phyloP scores from a whole-genome alignment of 495 filamentous ascomycete species.

The Sordaria brevicollis region DNA sequence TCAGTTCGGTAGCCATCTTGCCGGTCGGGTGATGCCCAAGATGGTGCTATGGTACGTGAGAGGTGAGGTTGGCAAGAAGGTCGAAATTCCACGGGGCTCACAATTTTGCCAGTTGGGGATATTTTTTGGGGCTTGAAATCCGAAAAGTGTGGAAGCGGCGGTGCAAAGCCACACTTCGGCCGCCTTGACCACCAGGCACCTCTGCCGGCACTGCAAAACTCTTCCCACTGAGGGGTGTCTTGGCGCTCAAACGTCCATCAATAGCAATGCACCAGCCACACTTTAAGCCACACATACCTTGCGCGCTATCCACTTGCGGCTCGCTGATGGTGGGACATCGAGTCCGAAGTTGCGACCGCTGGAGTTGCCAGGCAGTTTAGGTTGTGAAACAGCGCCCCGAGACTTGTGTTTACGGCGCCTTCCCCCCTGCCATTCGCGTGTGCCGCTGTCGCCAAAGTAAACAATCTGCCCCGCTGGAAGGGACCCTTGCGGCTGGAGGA shows the following conservation, averaged over 20 bases:
- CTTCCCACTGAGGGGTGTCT: background rate
- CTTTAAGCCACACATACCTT: background rate
- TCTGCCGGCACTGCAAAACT: background rate
- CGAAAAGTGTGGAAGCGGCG: conserved; percentile 23
- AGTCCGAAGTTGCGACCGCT: background rate
- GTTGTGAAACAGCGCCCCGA: background rate
- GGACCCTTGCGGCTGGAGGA: background rate
- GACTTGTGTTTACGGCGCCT: background rate
- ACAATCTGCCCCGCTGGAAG: background rate
- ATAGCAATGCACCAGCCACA: conserved; percentile 8
- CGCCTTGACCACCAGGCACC: background rate
- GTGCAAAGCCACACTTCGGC: conserved; percentile 24
- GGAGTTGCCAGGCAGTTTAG: background rate
- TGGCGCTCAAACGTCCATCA: background rate
- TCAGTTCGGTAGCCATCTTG: conserved; percentile 97
- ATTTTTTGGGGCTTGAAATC: conserved; percentile 16
- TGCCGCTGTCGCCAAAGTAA: background rate
- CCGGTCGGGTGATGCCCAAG: conserved; percentile 38
- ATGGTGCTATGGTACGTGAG: conserved; percentile 14
- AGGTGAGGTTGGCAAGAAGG: conserved; percentile 8
- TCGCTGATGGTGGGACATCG: background rate
- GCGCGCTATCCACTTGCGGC: background rate
- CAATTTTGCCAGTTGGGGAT: conserved; percentile 22
- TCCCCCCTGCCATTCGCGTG: background rate
- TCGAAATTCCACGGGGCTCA: conserved; percentile 7